These are phyloP conservation scores for Oldenlandia corymbosa DNA, from an alignment of 257 asterid species.

Conservation along the genomic window DNA sequence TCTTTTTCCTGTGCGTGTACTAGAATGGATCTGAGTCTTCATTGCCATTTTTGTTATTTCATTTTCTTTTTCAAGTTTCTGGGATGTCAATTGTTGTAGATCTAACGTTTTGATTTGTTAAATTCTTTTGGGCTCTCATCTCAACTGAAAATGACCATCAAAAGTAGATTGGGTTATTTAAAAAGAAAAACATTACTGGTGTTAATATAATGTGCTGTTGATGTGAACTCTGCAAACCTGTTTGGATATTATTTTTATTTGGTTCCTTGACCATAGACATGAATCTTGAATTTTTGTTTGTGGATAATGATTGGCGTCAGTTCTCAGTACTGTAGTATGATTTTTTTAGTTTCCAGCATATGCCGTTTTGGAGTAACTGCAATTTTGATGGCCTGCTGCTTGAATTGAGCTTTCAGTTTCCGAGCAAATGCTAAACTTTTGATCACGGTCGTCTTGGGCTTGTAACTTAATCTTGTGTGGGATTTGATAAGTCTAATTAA, in stretches of 20 bases:
- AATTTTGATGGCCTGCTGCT: neutral
- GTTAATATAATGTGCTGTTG: neutral
- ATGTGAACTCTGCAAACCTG: neutral
- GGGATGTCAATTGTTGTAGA: conserved; percentile 3
- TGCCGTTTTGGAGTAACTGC: neutral
- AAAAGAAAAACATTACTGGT: too few relatives aligned
- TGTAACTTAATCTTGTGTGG: too few relatives aligned
- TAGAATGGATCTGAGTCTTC: conserved; percentile 12
- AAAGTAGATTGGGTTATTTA: neutral
- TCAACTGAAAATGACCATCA: neutral
- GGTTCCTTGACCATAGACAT: neutral
- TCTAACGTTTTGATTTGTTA: conserved; percentile 4
- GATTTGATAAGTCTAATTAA: neutral
- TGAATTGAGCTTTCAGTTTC: neutral
- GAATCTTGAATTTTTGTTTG: too few relatives aligned
- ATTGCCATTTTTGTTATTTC: neutral
- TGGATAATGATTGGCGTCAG: too few relatives aligned
- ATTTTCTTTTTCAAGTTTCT: too few relatives aligned
- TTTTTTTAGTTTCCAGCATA: neutral
- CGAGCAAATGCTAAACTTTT: neutral
- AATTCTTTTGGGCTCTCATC: neutral
- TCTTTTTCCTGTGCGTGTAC: neutral
- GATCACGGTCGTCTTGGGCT: neutral
- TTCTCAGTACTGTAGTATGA: too few relatives aligned
- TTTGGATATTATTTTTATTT: neutral